Evolutionary conservation across 805 yeast genomes (phyloP).

Genomic region (Wickerhamomyces sydowiorum): DNA sequence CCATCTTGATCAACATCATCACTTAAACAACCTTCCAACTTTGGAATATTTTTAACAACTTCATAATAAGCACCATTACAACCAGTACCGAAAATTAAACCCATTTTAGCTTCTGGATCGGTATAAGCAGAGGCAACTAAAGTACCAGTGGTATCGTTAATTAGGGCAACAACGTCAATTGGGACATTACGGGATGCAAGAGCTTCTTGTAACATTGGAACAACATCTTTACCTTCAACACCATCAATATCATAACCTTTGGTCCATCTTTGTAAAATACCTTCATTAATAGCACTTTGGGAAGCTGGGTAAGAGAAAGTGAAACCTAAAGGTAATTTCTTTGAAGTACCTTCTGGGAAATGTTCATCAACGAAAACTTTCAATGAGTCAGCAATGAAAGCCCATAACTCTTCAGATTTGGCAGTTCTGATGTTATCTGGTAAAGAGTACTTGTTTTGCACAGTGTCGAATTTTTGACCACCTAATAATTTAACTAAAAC

Average conservation of each 20-base stretch:
- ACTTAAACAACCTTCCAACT: conserved; percentile 66
- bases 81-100: conserved; percentile 95
- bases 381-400: conserved; percentile 79
- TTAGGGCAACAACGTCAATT: conserved; percentile 82
- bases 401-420: conserved; percentile 69
- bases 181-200: conserved; percentile 62
- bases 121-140: conserved; percentile 92
- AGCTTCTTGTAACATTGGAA: conserved; percentile 81
- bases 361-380: conserved; percentile 60
- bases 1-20: conserved; percentile 57
- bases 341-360: conserved; percentile 62
- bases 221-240: conserved; percentile 93
- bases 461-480: conserved; percentile 74
- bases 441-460: conserved; percentile 80
- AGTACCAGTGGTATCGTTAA: conserved; percentile 97
- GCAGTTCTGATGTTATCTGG: conserved; percentile 79
- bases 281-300: conserved; percentile 78
- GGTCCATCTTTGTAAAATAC: conserved; percentile 93
- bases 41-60: conserved; percentile 63
- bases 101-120: conserved; percentile 86
- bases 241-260: conserved; percentile 93
- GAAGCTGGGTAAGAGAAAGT: conserved; percentile 90
- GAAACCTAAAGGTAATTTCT: conserved; percentile 78
- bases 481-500: conserved; percentile 85
- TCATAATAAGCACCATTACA: conserved; percentile 97